A percentile compares a stretch with the other conserved stretches of the same genome.
Conservation (phyloP, 306 rosid genomes). For the Rosa rugosa region DNA sequence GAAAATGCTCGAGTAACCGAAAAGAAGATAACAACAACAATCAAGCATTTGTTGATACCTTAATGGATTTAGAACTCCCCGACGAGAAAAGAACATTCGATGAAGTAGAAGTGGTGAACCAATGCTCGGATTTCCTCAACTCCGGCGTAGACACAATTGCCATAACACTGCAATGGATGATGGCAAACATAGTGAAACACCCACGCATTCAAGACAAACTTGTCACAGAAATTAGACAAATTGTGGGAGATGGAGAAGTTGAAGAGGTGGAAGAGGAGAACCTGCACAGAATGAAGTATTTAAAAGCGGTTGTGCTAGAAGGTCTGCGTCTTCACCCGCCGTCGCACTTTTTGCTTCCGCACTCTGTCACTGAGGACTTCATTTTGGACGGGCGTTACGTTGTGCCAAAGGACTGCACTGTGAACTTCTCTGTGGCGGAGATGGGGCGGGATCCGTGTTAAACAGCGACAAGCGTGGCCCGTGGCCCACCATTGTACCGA, state of each 20-base stretch:
- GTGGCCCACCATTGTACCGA: too few relatives aligned
- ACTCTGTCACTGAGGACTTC: constrained; percentile 18
- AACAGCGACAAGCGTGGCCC: too few relatives aligned
- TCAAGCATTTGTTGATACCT: constrained; percentile 16
- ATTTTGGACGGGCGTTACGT: constrained; percentile 10
- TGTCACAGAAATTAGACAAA: constrained; percentile 12
- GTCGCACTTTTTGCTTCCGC: constrained; percentile 25
- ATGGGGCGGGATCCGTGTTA: constrained; percentile 34
- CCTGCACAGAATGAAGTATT: constrained; percentile 6
- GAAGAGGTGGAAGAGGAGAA: constrained; percentile 18
- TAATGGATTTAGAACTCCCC: constrained; percentile 13
- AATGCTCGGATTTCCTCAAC: constrained; percentile 24
- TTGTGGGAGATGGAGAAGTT: background rate
- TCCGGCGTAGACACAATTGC: constrained; percentile 18
- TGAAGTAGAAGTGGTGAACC: constrained; percentile 2
- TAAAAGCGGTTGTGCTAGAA: constrained; percentile 27
- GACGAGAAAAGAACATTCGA: constrained; percentile 13
- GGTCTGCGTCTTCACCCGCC: constrained; percentile 30
- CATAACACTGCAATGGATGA: constrained; percentile 21
- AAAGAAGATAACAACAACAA: background rate
- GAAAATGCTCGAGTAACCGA: background rate
- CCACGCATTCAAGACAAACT: constrained; percentile 11
- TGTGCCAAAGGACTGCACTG: constrained; percentile 11
- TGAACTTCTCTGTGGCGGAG: constrained; percentile 32
- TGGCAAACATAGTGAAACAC: constrained; percentile 26